Conservation (phyloP, 2,329 filamentous ascomycete genomes). For the Pseudopyricularia cyperi region DNA sequence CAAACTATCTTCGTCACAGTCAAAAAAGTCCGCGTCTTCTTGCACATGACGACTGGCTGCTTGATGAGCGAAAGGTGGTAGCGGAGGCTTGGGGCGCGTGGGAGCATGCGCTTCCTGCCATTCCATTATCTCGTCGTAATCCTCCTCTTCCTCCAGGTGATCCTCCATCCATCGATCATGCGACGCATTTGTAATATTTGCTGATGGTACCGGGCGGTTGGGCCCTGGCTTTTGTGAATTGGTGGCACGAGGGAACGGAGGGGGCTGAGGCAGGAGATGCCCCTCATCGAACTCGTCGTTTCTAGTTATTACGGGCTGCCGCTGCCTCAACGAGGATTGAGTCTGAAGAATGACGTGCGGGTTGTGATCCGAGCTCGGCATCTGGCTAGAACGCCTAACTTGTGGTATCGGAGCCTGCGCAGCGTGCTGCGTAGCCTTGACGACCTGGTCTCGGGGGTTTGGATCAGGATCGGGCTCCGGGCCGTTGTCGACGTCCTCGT, state of each 20-base stretch:
- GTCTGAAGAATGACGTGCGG: constrained; percentile 41
- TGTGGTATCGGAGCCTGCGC: constrained; percentile 14
- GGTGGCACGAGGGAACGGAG: constrained; percentile 1
- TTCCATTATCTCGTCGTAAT: constrained; percentile 8
- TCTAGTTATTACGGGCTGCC: not conserved
- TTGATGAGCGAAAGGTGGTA: not conserved
- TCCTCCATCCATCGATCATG: constrained; percentile 4
- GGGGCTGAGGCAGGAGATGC: not conserved
- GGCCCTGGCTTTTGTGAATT: not conserved
- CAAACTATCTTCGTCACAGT: constrained; percentile 26
- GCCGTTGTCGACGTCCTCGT: constrained; percentile 17
- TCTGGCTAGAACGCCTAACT: constrained; percentile 15
- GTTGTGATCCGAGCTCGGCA: constrained; percentile 13
- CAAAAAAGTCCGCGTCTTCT: constrained; percentile 10
- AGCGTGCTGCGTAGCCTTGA: constrained; percentile 30
- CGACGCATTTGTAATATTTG: not conserved
- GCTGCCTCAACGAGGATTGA: constrained; percentile 21
- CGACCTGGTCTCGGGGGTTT: constrained; percentile 17
- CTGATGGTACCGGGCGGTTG: not conserved
- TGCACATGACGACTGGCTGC: not conserved
- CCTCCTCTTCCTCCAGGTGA: constrained; percentile 11
- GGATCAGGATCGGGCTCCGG: constrained; percentile 9
- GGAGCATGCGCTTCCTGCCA: not conserved
- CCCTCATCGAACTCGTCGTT: constrained; percentile 1
- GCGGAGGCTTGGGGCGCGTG: not conserved